Percentiles rank a stretch among this genome's conserved stretches.
phyloP scores from a whole-genome alignment of 2,329 filamentous ascomycete species.

The Pseudogymnoascus sp. region DNA sequence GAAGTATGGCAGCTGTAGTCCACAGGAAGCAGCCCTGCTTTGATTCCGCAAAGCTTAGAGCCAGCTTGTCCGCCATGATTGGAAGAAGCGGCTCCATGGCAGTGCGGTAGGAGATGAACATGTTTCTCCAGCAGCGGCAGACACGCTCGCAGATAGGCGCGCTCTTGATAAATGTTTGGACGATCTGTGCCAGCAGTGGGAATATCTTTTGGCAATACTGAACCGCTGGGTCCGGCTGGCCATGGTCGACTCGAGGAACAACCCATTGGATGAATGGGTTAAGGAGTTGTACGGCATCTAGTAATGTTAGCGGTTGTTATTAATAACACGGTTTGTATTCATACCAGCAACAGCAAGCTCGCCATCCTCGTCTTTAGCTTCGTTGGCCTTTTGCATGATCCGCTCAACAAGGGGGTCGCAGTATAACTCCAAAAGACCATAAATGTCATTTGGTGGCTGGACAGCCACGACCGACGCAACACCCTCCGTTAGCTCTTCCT shows the following conservation, averaged over 20 bases:
- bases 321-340: conserved; percentile 19
- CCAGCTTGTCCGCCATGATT: conserved; percentile 79
- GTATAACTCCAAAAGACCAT: conserved; percentile 81
- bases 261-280: conserved; percentile 79
- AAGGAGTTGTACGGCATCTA: conserved; percentile 83
- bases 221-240: conserved; percentile 78
- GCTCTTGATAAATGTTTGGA: conserved; percentile 80
- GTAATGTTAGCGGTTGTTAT: conserved; percentile 14
- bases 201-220: conserved; percentile 96
- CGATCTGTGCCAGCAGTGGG: conserved; percentile 74
- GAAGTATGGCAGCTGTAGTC: conserved; percentile 89
- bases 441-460: conserved; percentile 72
- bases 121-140: conserved; percentile 91
- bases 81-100: conserved; percentile 80
- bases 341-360: conserved; percentile 79
- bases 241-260: conserved; percentile 64
- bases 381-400: conserved; percentile 79
- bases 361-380: conserved; percentile 71
- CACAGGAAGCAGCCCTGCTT: conserved; percentile 97
- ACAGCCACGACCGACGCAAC: conserved; percentile 86
- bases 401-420: conserved; percentile 83
- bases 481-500: conserved; percentile 94
- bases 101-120: conserved; percentile 91
- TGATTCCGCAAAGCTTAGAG: conserved; percentile 74
- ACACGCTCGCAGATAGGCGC: conserved; percentile 86